These are phyloP conservation scores for Boletus calvinii DNA, from an alignment of 1,284 basidiomycete genomes.

Conservation along the genomic window DNA sequence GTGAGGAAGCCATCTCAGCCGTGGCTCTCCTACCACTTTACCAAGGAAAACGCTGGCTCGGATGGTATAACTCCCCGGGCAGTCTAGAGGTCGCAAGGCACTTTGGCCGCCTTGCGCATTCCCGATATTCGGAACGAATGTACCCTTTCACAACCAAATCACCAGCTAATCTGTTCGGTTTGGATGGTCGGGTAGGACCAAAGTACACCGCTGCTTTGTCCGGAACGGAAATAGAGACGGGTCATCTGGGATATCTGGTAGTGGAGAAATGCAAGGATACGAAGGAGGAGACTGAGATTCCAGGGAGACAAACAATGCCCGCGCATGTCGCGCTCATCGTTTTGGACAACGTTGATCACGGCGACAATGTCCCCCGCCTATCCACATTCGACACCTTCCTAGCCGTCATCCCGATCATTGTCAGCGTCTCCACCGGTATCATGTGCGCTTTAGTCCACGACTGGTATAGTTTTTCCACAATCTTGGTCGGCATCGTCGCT, in stretches of 20 bases:
- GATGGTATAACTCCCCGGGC: constrained; percentile 38
- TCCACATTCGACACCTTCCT: constrained; percentile 10
- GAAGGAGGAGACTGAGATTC: neutral
- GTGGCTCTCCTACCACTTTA: constrained; percentile 31
- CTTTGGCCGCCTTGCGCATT: constrained; percentile 27
- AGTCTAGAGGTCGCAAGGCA: constrained; percentile 30
- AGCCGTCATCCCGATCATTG: constrained; percentile 23
- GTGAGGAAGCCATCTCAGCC: constrained; percentile 34
- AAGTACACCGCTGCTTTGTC: constrained; percentile 27
- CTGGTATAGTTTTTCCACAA: constrained; percentile 31
- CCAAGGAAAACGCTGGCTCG: constrained; percentile 32
- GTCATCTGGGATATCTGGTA: constrained; percentile 29
- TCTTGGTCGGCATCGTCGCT: constrained; percentile 33
- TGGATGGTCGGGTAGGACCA: constrained; percentile 31
- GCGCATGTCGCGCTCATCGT: constrained; percentile 22
- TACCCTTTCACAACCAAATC: constrained; percentile 26
- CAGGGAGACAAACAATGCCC: constrained; percentile 20
- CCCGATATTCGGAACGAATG: constrained; percentile 27
- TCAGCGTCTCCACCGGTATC: constrained; percentile 25
- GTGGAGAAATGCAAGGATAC: constrained; percentile 24
- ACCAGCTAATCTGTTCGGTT: constrained; percentile 23
- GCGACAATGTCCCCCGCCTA: constrained; percentile 10
- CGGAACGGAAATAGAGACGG: constrained; percentile 29
- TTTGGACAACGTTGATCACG: constrained; percentile 11
- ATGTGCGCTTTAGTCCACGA: constrained; percentile 23